Evolutionary conservation across 495 filamentous ascomycete genomes (phyloP).

Genomic region (Cetradonia linearis): DNA sequence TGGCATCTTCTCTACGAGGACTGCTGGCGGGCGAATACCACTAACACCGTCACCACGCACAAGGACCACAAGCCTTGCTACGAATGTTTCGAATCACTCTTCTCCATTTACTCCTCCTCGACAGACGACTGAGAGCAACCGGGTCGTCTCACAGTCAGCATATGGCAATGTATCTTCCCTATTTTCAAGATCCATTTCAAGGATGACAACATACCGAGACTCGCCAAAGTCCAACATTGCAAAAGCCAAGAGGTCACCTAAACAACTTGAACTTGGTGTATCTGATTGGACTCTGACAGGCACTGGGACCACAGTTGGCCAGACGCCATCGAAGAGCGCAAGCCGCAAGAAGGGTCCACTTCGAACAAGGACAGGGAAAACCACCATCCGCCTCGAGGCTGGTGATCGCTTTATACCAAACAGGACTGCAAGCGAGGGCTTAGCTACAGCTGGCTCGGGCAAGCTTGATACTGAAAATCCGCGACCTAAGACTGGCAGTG

Average conservation of each 20-base stretch:
- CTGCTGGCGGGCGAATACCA: conserved; percentile 88
- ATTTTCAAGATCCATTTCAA: conserved; percentile 57
- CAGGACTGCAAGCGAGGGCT: conserved; percentile 75
- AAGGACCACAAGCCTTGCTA: conserved; percentile 38
- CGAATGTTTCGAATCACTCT: conserved; percentile 42
- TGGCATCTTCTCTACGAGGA: conserved; percentile 83
- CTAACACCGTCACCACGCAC: conserved; percentile 81
- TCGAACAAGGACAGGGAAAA: conserved; percentile 62
- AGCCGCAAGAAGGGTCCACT: conserved; percentile 50
- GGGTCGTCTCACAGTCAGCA: conserved; percentile 51
- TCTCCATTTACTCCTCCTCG: conserved; percentile 75
- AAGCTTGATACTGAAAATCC: conserved; percentile 63
- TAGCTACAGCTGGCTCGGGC: conserved; percentile 65
- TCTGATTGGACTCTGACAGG: conserved; percentile 88
- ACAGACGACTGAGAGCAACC: conserved; percentile 43
- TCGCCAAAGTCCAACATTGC: conserved; percentile 95
- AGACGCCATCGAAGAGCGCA: conserved; percentile 62
- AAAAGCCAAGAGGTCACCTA: conserved; percentile 52
- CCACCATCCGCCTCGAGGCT: conserved; percentile 66
- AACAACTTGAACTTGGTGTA: conserved; percentile 81
- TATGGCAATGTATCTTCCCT: conserved; percentile 67
- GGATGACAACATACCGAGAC: conserved; percentile 47
- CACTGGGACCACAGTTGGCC: conserved; percentile 54
- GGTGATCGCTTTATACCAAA: conserved; percentile 98
- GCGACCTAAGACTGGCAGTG: conserved; percentile 56